phyloP scores from a whole-genome alignment of 148 eudicot species.

The Cornus florida region DNA sequence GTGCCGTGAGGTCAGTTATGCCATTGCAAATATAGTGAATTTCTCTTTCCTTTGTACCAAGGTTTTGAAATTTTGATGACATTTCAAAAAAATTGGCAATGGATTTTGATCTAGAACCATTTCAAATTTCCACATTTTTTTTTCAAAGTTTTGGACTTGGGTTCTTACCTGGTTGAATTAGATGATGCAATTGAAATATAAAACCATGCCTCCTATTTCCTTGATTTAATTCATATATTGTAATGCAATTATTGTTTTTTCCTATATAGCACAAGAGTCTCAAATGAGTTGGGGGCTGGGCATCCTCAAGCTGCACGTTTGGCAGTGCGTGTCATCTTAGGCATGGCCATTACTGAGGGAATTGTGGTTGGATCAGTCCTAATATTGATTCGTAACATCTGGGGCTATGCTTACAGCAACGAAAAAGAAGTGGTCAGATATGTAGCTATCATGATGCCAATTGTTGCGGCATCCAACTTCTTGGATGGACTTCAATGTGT shows the following conservation, averaged over 20 bases:
- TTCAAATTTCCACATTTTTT: no score
- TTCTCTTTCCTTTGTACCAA: no score
- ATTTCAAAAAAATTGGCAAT: no score
- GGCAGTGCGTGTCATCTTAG: conserved; percentile 55
- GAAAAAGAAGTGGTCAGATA: conserved; percentile 61
- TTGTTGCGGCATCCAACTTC: conserved; percentile 61
- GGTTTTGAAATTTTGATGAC: not conserved
- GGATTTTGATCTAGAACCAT: no score
- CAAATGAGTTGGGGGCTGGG: conserved; percentile 77
- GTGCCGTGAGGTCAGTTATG: conserved; percentile 58
- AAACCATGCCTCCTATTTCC: no score
- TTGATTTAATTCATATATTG: no score
- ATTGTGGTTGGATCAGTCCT: conserved; percentile 46
- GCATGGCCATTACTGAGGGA: conserved; percentile 44
- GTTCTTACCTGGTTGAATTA: no score
- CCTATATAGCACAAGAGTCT: conserved; percentile 56
- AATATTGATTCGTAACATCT: conserved; percentile 51
- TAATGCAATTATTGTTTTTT: not conserved
- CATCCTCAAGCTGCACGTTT: conserved; percentile 51
- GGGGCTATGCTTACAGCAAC: conserved; percentile 72
- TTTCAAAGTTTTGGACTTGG: no score
- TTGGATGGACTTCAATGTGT: conserved; percentile 66
- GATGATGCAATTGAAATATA: no score
- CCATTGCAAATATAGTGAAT: no score
- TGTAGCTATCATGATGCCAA: conserved; percentile 67